Evolutionary conservation across 2,329 filamentous ascomycete species (phyloP).

Genomic region (Ceratocystis destructans): DNA sequence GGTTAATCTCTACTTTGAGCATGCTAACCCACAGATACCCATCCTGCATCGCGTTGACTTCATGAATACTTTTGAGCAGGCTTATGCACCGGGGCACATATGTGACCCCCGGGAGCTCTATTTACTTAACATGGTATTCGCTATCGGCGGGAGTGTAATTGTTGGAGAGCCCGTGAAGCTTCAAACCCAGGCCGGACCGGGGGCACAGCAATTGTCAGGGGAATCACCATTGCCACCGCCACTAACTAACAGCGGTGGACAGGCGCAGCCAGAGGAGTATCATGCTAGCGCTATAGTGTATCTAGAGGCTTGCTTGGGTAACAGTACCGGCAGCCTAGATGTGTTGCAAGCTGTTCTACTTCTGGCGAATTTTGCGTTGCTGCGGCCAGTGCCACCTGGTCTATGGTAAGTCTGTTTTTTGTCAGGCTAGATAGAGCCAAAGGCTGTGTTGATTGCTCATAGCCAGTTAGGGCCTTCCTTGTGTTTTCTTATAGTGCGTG

Average conservation of each 20-base stretch:
- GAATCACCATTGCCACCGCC: conserved; percentile 19
- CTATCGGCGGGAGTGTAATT: conserved; percentile 87
- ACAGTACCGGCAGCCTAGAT: conserved; percentile 77
- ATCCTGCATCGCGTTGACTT: conserved; percentile 83
- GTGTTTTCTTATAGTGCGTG: conserved; percentile 11
- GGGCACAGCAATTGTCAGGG: conserved; percentile 20
- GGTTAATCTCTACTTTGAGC: conserved; percentile 79
- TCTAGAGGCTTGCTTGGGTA: conserved; percentile 71
- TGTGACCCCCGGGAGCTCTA: conserved; percentile 73
- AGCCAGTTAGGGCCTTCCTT: neutral
- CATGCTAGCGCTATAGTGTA: conserved; percentile 90
- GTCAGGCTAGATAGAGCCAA: neutral
- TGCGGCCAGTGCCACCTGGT: conserved; percentile 82
- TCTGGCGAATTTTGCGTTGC: conserved; percentile 77
- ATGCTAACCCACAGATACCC: conserved; percentile 91
- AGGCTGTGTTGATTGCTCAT: neutral
- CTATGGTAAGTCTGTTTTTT: conserved; percentile 47
- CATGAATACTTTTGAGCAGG: conserved; percentile 71
- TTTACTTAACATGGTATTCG: conserved; percentile 91
- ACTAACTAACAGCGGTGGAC: conserved; percentile 26
- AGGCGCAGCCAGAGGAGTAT: conserved; percentile 81
- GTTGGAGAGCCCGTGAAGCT: conserved; percentile 49
- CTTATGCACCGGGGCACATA: conserved; percentile 56
- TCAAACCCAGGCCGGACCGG: conserved; percentile 27
- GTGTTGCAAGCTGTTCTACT: conserved; percentile 88